These are phyloP conservation scores for Rhizopogon vinicolor DNA, from an alignment of 768 basidiomycete genomes.

Conservation along the genomic window DNA sequence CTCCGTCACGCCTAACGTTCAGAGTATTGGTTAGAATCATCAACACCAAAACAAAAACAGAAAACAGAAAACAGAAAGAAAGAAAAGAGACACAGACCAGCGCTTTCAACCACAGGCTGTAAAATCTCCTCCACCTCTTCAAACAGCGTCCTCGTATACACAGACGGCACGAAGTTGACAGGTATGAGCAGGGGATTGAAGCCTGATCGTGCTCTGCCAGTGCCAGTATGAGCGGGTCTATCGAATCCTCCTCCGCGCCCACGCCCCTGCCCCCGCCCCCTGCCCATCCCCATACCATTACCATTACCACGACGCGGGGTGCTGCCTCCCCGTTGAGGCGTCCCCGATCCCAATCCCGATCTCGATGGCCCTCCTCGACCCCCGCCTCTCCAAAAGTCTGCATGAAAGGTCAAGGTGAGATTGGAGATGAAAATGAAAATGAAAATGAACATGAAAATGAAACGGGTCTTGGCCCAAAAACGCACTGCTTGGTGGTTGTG, in stretches of 20 bases:
- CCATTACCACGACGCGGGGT: background rate
- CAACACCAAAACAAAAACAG: background rate
- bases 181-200: slow-evolving; percentile 39
- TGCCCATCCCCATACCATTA: background rate
- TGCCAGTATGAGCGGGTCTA: background rate
- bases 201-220: slow-evolving; percentile 2
- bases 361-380: slow-evolving; percentile 6
- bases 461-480: background rate
- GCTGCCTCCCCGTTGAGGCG: background rate
- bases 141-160: slow-evolving; percentile 48
- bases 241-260: slow-evolving; percentile 17
- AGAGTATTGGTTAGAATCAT: background rate
- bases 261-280: slow-evolving; percentile 19
- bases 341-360: slow-evolving; percentile 6
- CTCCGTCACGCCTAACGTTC: slow-evolving; percentile 32
- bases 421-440: background rate
- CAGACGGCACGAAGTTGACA: slow-evolving; percentile 62
- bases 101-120: slow-evolving; percentile 45
- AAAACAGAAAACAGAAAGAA: too few relatives aligned
- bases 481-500: slow-evolving; percentile 11
- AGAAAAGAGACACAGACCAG: slow-evolving; percentile 34
- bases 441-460: background rate
- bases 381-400: slow-evolving; percentile 4
- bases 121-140: slow-evolving; percentile 56
- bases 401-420: slow-evolving; percentile 5